Percentiles rank a stretch among this genome's conserved stretches.
phyloP scores from a whole-genome alignment of 164 flowering plant species.

The Umbilicus rupestris region DNA sequence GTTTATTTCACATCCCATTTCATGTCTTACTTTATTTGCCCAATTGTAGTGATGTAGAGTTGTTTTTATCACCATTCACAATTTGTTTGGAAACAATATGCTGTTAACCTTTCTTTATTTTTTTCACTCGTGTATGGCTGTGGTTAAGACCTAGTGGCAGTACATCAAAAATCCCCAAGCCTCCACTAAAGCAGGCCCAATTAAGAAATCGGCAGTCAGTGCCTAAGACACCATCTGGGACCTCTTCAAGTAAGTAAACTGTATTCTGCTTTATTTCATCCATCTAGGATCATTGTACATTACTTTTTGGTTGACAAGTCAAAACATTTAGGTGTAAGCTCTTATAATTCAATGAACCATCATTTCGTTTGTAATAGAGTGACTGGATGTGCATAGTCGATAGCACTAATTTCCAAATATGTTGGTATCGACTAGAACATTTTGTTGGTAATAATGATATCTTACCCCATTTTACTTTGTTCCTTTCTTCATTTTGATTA shows the following conservation, averaged over 20 bases:
- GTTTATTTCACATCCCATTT: too few relatives aligned
- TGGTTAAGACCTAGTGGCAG: conserved; percentile 20
- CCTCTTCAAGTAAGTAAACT: conserved; percentile 25
- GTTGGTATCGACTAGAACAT: not conserved
- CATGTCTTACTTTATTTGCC: not conserved
- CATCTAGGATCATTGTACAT: not conserved
- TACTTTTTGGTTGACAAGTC: not conserved
- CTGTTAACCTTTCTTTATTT: not conserved
- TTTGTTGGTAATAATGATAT: not conserved
- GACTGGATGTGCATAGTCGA: not conserved
- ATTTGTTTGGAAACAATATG: not conserved
- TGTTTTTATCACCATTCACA: not conserved
- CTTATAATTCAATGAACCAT: not conserved
- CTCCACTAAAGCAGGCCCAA: conserved; percentile 21
- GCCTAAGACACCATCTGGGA: conserved; percentile 25
- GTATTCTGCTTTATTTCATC: not conserved
- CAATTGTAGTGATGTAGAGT: not conserved
- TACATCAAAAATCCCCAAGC: conserved; percentile 30
- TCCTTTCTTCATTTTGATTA: conserved; percentile 13
- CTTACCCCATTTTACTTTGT: not conserved
- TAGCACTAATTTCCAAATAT: not conserved
- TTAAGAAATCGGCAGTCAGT: conserved; percentile 26
- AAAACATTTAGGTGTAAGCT: not conserved
- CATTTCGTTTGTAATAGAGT: not conserved
- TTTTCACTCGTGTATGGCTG: conserved; percentile 3